Conservation (phyloP, 768 basidiomycete genomes). For the Scleroderma citrinum region DNA sequence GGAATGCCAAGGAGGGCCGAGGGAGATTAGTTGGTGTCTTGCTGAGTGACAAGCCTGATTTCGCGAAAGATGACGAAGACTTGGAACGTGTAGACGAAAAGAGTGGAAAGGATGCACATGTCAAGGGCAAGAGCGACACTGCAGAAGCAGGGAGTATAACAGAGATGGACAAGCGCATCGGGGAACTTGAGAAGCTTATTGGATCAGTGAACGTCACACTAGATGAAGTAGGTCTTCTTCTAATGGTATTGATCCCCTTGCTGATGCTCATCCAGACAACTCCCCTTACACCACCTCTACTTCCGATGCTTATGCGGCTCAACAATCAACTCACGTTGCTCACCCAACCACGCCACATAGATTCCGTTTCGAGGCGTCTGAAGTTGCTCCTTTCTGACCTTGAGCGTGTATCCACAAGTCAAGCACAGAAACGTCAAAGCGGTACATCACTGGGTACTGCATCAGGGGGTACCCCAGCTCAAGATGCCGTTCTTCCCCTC, state of each 20-base stretch:
- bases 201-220: conserved; percentile 75
- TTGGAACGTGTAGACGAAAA: conserved; percentile 6
- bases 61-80: conserved; percentile 14
- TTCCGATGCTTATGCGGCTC: conserved; percentile 75
- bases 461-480: conserved; percentile 26
- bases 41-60: conserved; percentile 24
- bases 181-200: conserved; percentile 74
- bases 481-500: conserved; percentile 63
- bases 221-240: conserved; percentile 61
- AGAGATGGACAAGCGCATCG: conserved; percentile 79
- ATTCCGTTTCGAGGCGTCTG: conserved; percentile 88
- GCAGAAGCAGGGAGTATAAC: conserved; percentile 47
- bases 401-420: conserved; percentile 62
- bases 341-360: conserved; percentile 93
- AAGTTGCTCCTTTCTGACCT: conserved; percentile 91
- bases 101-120: conserved; percentile 4
- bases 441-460: conserved; percentile 7
- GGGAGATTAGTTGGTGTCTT: conserved; percentile 58
- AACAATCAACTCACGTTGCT: conserved; percentile 83
- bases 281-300: conserved; percentile 72
- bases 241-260: background rate
- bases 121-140: conserved; percentile 17
- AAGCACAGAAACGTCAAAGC: conserved; percentile 19
- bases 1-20: conserved; percentile 58
- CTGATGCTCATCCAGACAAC: conserved; percentile 42